These are phyloP conservation scores for Crotalaria pallida DNA, from an alignment of 306 rosid genomes.

Conservation along the genomic window DNA sequence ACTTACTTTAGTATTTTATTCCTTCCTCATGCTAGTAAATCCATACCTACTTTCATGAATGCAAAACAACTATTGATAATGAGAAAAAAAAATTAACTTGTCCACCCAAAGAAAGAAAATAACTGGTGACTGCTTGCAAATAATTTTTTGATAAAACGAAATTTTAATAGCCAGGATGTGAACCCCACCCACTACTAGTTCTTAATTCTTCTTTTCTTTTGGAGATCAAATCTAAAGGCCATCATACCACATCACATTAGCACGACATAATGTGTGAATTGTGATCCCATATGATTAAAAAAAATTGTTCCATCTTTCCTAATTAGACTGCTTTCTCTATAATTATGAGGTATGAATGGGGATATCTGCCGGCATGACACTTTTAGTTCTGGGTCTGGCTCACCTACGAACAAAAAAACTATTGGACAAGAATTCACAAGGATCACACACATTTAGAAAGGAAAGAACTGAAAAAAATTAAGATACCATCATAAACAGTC, in stretches of 20 bases:
- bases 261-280: neutral
- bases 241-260: neutral
- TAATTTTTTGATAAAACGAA: neutral
- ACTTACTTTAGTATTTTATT: too few relatives aligned
- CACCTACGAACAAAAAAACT: constrained; percentile 47
- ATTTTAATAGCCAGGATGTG: neutral
- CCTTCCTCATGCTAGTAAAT: too few relatives aligned
- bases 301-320: neutral
- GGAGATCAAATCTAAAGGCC: neutral
- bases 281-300: neutral
- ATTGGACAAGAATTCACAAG: constrained; percentile 12
- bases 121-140: neutral
- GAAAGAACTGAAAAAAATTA: constrained; percentile 19
- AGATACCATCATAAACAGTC: constrained; percentile 88
- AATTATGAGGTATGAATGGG: too few relatives aligned
- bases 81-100: too few relatives aligned
- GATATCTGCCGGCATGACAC: constrained; percentile 95
- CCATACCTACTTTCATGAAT: too few relatives aligned
- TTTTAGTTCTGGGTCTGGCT: constrained; percentile 95
- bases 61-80: too few relatives aligned
- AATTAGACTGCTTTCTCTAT: constrained; percentile 82
- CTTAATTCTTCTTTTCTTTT: neutral
- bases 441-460: neutral
- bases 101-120: too few relatives aligned
- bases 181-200: neutral